phyloP scores from a whole-genome alignment of 176 grass and related monocot species.

The Ananas comosus region DNA sequence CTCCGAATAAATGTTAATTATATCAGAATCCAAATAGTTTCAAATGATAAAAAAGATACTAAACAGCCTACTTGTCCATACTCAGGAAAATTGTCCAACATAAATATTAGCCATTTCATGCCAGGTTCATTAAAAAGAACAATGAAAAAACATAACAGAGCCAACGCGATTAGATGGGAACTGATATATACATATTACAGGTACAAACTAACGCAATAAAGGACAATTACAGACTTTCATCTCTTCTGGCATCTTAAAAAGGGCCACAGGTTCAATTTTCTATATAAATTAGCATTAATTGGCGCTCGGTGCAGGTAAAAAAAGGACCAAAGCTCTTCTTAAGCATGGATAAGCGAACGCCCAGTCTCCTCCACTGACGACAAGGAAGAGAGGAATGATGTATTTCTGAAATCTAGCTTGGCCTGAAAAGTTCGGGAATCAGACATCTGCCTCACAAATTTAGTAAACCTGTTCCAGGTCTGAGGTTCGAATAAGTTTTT shows the following conservation, averaged over 20 bases:
- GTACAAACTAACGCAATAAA: too few species aligned
- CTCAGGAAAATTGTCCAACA: too few species aligned
- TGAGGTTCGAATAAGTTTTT: constrained; percentile 52
- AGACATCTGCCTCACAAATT: constrained; percentile 73
- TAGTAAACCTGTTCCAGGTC: constrained; percentile 58
- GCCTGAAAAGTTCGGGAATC: constrained; percentile 49
- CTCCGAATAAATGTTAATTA: too few species aligned
- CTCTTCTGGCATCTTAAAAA: constrained; percentile 28
- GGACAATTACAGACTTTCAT: neutral
- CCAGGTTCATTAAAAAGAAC: too few species aligned
- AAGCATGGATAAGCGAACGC: constrained; percentile 37
- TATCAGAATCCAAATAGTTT: too few species aligned
- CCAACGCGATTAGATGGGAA: too few species aligned
- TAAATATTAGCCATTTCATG: too few species aligned
- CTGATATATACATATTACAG: too few species aligned
- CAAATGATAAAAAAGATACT: too few species aligned
- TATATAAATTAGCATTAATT: constrained; percentile 15
- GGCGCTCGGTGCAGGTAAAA: constrained; percentile 19
- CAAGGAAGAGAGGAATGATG: constrained; percentile 36
- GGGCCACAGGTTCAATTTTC: constrained; percentile 12
- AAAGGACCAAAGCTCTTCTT: constrained; percentile 3
- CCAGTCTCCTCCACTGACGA: constrained; percentile 40
- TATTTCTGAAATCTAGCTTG: constrained; percentile 43
- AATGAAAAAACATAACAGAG: too few species aligned
- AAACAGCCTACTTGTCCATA: too few species aligned